These are phyloP conservation scores for Aspergillus neotritici DNA, from an alignment of 2,329 filamentous ascomycete species.

Conservation along the genomic window DNA sequence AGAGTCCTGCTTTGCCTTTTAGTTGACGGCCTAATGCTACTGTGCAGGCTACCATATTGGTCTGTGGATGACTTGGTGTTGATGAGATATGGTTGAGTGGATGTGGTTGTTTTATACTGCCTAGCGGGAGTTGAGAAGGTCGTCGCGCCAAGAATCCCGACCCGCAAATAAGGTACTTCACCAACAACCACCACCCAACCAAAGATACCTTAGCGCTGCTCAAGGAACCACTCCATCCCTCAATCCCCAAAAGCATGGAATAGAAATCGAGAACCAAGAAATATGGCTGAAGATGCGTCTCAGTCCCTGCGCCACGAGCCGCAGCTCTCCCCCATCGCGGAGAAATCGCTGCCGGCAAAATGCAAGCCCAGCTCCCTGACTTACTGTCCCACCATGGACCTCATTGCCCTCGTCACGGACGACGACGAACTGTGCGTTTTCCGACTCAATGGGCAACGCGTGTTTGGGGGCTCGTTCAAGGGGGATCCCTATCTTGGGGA, in stretches of 20 bases:
- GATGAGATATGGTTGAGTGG: no score
- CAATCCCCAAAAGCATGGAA: constrained; percentile 19
- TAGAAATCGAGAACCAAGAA: constrained; percentile 7
- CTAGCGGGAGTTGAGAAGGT: no score
- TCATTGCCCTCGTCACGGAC: constrained; percentile 65
- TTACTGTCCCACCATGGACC: constrained; percentile 79
- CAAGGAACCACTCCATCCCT: no score
- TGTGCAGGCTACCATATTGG: no score
- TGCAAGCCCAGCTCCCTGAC: constrained; percentile 51
- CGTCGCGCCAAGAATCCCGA: neutral
- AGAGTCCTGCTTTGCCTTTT: constrained; percentile 8
- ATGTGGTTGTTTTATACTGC: neutral
- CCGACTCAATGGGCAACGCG: constrained; percentile 68
- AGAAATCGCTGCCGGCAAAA: constrained; percentile 38
- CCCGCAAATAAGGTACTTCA: neutral
- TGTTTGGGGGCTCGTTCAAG: constrained; percentile 48
- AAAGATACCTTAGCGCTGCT: neutral
- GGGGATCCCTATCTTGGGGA: constrained; percentile 36
- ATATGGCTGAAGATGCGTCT: constrained; percentile 20
- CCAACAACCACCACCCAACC: constrained; percentile 5
- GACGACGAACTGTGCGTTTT: constrained; percentile 68
- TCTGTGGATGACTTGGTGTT: no score
- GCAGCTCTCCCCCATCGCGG: constrained; percentile 35
- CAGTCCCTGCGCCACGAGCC: constrained; percentile 17
- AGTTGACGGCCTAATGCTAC: neutral